Base-by-base conservation (phyloP, 768 basidiomycete species). In the Suillus brevipes region DNA sequence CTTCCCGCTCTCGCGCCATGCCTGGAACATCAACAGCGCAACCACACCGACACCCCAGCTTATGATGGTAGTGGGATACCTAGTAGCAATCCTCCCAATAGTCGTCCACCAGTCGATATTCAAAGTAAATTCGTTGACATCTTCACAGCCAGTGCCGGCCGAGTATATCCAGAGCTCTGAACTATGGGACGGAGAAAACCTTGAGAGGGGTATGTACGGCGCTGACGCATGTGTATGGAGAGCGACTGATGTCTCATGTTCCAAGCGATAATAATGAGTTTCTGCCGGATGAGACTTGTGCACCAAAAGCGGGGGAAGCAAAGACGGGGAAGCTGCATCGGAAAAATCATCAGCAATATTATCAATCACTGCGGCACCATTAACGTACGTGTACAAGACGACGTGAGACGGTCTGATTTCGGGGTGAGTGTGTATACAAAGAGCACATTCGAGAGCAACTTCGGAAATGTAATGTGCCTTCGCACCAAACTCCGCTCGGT, bases 21-120 rank as follows among this genome's bases (percentile, higher is more conserved):
- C 83, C 40, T 81, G 75, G 68, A 85, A 88, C 25, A 91, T 62
- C 0, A 89, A 70, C 18, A 91, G 68, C 5, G 84, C 80, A 1
- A 87, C 84, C n/a, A 93, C 76, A 5, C 91, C 94, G 2, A 90
- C 78, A 3, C 87, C 82, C 90, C 95, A 97, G 34, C 84, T 84
- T 4, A 89, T 79, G 0, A 92, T 70, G 2, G 88, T 87, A 38
- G 86, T 89, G 56, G 89, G 84, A 77, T 94, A 98, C 28, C 97
- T 82, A 20, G 87, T 79, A 1, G 88, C 87, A 74, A 87, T 83
- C 43, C 90, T 82, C 2, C 92, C 92, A 7, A 93, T 64, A 2
- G 89, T 92, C 12, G 84, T 81, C 74, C 81, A 79, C 87, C 88
- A 87, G 72, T 95, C 92, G 8, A 97, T 72, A 16, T 77, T 76